A percentile compares a stretch with the other conserved stretches of the same genome.
phyloP scores from a whole-genome alignment of 139 green algal genomes.

The Picochlorum sp. region DNA sequence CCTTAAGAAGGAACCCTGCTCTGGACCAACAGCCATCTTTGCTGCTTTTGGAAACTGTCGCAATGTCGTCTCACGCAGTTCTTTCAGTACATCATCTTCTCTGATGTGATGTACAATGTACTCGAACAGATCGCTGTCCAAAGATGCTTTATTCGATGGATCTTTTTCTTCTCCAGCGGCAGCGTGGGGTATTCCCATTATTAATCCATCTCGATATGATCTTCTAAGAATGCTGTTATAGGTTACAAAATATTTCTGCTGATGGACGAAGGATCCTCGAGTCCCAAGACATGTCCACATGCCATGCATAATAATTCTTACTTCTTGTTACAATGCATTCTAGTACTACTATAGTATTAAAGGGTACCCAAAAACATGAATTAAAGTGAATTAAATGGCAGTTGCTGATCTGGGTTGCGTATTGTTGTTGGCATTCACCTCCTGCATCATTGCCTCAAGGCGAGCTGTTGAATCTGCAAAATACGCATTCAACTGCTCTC shows the following conservation, averaged over 20 bases:
- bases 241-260: background rate
- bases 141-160: conserved; percentile 27
- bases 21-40: conserved; percentile 65
- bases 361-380: background rate
- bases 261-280: too few species aligned
- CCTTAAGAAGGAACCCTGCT: conserved; percentile 71
- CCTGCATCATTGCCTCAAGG: conserved; percentile 24
- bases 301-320: background rate
- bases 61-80: conserved; percentile 48
- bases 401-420: too few species aligned
- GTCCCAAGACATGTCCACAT: background rate
- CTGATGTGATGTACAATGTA: conserved; percentile 65
- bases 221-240: too few species aligned
- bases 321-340: too few species aligned
- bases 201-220: too few species aligned
- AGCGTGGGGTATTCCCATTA: background rate
- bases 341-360: too few species aligned
- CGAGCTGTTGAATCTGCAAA: conserved; percentile 25
- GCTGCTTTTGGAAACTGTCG: conserved; percentile 34
- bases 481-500: conserved; percentile 22
- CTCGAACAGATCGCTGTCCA: conserved; percentile 41
- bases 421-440: conserved; percentile 27
- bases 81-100: conserved; percentile 45
- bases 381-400: background rate
- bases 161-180: background rate